Evolutionary conservation across 2,329 filamentous ascomycete species (phyloP).

Genomic region (Fusarium sp.): DNA sequence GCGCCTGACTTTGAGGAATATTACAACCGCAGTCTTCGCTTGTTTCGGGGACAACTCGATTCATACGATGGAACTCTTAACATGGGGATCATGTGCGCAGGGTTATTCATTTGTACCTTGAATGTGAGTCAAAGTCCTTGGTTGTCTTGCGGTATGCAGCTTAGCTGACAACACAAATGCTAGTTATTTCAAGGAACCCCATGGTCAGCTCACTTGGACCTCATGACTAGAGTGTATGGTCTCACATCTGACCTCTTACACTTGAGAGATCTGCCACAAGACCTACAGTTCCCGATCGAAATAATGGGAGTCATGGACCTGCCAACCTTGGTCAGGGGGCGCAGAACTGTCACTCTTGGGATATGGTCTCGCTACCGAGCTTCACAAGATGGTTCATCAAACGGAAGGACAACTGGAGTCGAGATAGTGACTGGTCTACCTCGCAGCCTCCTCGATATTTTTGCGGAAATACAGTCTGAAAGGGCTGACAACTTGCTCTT

Average conservation of each 20-base stretch:
- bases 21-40: constrained; percentile 19
- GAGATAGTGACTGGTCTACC: constrained; percentile 44
- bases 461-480: constrained; percentile 26
- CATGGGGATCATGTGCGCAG: constrained; percentile 9
- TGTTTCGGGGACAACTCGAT: constrained; percentile 17
- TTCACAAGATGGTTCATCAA: not conserved
- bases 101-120: constrained; percentile 24
- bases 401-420: constrained; percentile 8
- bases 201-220: constrained; percentile 23
- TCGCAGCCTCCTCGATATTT: constrained; percentile 41
- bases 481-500: constrained; percentile 30
- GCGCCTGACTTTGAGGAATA: constrained; percentile 11
- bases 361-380: constrained; percentile 22
- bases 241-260: not conserved
- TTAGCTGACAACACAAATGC: not conserved
- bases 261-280: not conserved
- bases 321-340: constrained; percentile 32
- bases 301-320: constrained; percentile 36
- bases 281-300: constrained; percentile 11
- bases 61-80: constrained; percentile 6
- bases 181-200: constrained; percentile 32
- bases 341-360: constrained; percentile 13
- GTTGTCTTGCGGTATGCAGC: not conserved
- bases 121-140: constrained; percentile 10
- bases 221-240: constrained; percentile 31